Evolutionary conservation across 306 rosid species (phyloP).

Genomic region (Nissolia schottii): DNA sequence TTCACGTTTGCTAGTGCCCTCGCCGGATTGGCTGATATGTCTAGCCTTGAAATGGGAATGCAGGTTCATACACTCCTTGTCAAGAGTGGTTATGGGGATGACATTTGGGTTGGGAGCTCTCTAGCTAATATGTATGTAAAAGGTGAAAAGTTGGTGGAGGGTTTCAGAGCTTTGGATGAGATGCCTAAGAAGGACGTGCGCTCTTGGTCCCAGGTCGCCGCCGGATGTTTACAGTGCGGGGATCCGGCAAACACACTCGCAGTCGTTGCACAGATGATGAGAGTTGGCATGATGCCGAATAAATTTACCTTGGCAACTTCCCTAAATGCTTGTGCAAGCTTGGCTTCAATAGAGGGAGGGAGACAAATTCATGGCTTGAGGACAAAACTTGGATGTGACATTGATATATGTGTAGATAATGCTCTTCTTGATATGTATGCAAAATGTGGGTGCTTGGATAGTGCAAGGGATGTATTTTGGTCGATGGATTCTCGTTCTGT

Average conservation of each 20-base stretch:
- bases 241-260: conserved; percentile 55
- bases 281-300: conserved; percentile 43
- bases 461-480: conserved; percentile 40
- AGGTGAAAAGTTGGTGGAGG: conserved; percentile 45
- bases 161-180: conserved; percentile 60
- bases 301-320: conserved; percentile 74
- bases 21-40: conserved; percentile 59
- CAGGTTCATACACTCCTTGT: conserved; percentile 64
- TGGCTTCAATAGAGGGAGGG: conserved; percentile 68
- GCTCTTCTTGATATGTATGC: conserved; percentile 85
- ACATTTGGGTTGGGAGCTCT: conserved; percentile 62
- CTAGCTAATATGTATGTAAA: conserved; percentile 64
- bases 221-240: conserved; percentile 61
- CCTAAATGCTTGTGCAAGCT: conserved; percentile 60
- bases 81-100: conserved; percentile 60
- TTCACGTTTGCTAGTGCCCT: conserved; percentile 56
- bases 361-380: conserved; percentile 64
- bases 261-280: conserved; percentile 45
- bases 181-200: conserved; percentile 62
- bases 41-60: conserved; percentile 45
- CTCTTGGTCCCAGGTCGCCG: conserved; percentile 77
- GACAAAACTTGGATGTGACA: conserved; percentile 52
- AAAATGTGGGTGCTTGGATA: conserved; percentile 67
- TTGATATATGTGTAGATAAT: conserved; percentile 73
- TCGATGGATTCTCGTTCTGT: conserved; percentile 53